phyloP scores from a whole-genome alignment of 2,329 filamentous ascomycete genomes.

The Clarireedia monteithiana region DNA sequence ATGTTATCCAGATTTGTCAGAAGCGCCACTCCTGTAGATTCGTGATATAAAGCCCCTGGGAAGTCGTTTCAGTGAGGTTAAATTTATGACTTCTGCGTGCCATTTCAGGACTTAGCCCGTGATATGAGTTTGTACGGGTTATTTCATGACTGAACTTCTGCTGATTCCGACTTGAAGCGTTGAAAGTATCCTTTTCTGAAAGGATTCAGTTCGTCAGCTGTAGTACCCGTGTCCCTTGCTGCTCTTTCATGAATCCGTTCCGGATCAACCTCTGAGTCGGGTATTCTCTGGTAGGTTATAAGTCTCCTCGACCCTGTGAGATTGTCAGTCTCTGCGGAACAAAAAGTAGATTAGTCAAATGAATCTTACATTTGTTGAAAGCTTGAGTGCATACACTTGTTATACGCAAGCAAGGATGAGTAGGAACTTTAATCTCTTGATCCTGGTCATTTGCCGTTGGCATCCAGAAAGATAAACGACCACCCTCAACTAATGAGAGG shows the following conservation, averaged over 20 bases:
- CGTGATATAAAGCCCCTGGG: too few relatives aligned
- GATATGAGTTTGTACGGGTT: too few relatives aligned
- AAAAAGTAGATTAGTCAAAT: too few relatives aligned
- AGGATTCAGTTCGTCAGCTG: slow-evolving; percentile 58
- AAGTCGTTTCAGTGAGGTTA: too few relatives aligned
- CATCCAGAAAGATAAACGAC: slow-evolving; percentile 92
- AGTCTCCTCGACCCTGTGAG: slow-evolving; percentile 72
- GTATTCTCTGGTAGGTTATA: slow-evolving; percentile 73
- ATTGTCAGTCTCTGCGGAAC: background rate
- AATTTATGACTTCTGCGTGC: too few relatives aligned
- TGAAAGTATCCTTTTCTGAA: slow-evolving; percentile 49
- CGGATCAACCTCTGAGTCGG: slow-evolving; percentile 46
- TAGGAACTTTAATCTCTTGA: slow-evolving; percentile 67
- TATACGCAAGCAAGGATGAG: slow-evolving; percentile 66
- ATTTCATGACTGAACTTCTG: too few relatives aligned
- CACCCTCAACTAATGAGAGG: slow-evolving; percentile 66
- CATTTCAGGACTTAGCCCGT: too few relatives aligned
- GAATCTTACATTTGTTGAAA: slow-evolving; percentile 76
- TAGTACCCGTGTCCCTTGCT: slow-evolving; percentile 36
- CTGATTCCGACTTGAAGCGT: slow-evolving; percentile 30
- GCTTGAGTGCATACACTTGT: slow-evolving; percentile 72
- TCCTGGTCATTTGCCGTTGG: slow-evolving; percentile 78
- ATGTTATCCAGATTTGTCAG: too few relatives aligned
- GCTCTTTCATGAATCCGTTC: slow-evolving; percentile 22
- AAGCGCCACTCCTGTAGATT: too few relatives aligned